Conservation (phyloP, 2,329 filamentous ascomycete species). For the Gnomoniopsis smithogilvyi region DNA sequence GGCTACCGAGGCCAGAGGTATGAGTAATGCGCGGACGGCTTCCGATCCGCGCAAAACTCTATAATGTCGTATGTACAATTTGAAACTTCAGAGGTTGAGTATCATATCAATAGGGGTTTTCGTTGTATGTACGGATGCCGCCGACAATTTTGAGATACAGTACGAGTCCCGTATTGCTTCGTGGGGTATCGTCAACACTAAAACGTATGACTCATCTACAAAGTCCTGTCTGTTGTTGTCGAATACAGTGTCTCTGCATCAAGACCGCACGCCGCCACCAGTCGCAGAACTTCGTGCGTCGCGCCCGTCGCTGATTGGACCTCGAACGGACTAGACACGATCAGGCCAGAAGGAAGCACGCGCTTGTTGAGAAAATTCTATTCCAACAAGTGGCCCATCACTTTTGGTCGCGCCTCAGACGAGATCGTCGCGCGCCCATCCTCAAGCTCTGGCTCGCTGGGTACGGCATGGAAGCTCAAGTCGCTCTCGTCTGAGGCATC, state of each 20-base stretch:
- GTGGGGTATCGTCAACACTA: too few species aligned
- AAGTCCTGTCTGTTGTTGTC: too few species aligned
- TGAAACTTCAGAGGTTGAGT: too few species aligned
- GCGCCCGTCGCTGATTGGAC: background rate
- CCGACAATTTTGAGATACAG: too few species aligned
- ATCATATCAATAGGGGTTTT: too few species aligned
- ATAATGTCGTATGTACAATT: too few species aligned
- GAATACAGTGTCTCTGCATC: background rate
- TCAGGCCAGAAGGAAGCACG: background rate
- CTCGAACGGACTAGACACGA: background rate
- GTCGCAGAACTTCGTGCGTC: background rate
- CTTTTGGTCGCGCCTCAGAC: conserved; percentile 37
- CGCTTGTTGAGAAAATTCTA: conserved; percentile 6
- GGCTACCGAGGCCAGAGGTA: too few species aligned
- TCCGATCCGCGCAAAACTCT: too few species aligned
- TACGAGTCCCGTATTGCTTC: too few species aligned
- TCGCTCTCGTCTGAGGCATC: conserved; percentile 11
- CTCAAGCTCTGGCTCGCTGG: conserved; percentile 19
- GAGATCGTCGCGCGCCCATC: conserved; percentile 36
- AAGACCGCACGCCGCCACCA: background rate
- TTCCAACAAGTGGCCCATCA: conserved; percentile 38
- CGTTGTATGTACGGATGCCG: background rate
- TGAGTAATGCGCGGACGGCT: too few species aligned
- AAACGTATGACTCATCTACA: too few species aligned
- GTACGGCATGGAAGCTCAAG: conserved; percentile 18